Evolutionary conservation across 1,284 basidiomycete genomes (phyloP), one percentile per base, ranked within the genome.

Genomic region (Ganoderma lucidum): DNA sequence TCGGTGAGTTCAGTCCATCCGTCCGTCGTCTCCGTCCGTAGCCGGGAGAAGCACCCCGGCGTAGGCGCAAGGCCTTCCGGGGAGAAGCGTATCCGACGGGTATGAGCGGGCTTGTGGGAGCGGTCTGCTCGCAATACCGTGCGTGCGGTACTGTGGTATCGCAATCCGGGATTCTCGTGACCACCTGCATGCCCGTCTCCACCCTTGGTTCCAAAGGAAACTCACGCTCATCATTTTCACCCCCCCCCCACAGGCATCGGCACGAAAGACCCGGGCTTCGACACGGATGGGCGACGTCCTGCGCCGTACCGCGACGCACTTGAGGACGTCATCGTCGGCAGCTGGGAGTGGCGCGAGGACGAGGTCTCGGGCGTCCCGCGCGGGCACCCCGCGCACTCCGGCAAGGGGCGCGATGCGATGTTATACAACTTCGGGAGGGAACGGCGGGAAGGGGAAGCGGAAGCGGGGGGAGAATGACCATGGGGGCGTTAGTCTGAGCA

Each of bases 341-440:
- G 87, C 62, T 93, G 89, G 89, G 80, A 80, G 12, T 91, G 90
- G 89, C 86, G 89, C 17, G 83, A 86, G 35, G 85, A 83, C 2
- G 81, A 86, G 62, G 84, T 90, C 58, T 86, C 88, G 2, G 85
- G 86, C 2, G 82, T 72, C 1, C 74, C 75, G 41, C 75, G 74
- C 37, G 75, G 76, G 5, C 70, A 73, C 58, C 66, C 65, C 35
- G 68, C 41, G 23, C 55, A 59, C 3, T 71, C 70, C 6, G 64
- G 74, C 23, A 67, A 60, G 8, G 69, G 76, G n/a, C 73, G 73
- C 17, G 65, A 51, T 35, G 75, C 67, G 62, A 65, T 73, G 66
- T 64, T 80, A 35, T 79, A 78, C 67, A 79, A 80, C 64, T 78
- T 77, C 53, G 80, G 59, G 14, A 42, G 23, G 6, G 39, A 9